Evolutionary conservation across 1,284 basidiomycete species (phyloP).

Genomic region (Ganoderma sinense): DNA sequence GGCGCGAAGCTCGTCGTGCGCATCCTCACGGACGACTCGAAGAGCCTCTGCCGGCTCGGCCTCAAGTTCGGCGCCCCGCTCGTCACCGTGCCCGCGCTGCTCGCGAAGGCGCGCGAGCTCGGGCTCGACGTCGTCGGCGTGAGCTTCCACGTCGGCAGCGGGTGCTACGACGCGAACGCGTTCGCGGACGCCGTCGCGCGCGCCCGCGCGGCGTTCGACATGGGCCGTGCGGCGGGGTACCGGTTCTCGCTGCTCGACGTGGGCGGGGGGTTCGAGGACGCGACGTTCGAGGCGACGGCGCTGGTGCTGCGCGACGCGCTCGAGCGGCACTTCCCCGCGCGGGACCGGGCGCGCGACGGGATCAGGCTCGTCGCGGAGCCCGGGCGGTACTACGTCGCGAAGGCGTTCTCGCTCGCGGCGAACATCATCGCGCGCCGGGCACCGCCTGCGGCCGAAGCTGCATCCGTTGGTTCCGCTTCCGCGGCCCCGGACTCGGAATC

Average conservation of each 20-base stretch:
- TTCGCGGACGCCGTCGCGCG: slow-evolving; percentile 92
- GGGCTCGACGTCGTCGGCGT: slow-evolving; percentile 92
- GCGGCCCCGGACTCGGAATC: not conserved
- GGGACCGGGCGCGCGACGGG: slow-evolving; percentile 67
- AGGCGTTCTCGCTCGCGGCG: slow-evolving; percentile 92
- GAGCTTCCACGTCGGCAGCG: slow-evolving; percentile 98
- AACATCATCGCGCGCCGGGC: slow-evolving; percentile 93
- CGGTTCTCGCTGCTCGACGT: slow-evolving; percentile 89
- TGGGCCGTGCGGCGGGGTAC: slow-evolving; percentile 87
- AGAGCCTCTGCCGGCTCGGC: slow-evolving; percentile 92
- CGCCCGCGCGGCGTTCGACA: slow-evolving; percentile 87
- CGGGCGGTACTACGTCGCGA: slow-evolving; percentile 93
- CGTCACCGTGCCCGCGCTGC: slow-evolving; percentile 79
- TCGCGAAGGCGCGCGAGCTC: slow-evolving; percentile 84
- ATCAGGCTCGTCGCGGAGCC: slow-evolving; percentile 96
- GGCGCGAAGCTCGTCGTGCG: slow-evolving; percentile 90
- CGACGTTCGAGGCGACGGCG: slow-evolving; percentile 87
- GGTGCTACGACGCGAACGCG: slow-evolving; percentile 92
- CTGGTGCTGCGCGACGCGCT: slow-evolving; percentile 78
- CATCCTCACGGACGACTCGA: slow-evolving; percentile 97
- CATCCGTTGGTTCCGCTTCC: too few relatives aligned
- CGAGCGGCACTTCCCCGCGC: slow-evolving; percentile 87
- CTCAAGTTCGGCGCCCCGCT: slow-evolving; percentile 98
- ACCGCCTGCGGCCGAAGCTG: slow-evolving; percentile 48
- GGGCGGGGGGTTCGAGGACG: slow-evolving; percentile 95